phyloP scores from a whole-genome alignment of 768 basidiomycete species.

The Daedaleopsis sinensis region DNA sequence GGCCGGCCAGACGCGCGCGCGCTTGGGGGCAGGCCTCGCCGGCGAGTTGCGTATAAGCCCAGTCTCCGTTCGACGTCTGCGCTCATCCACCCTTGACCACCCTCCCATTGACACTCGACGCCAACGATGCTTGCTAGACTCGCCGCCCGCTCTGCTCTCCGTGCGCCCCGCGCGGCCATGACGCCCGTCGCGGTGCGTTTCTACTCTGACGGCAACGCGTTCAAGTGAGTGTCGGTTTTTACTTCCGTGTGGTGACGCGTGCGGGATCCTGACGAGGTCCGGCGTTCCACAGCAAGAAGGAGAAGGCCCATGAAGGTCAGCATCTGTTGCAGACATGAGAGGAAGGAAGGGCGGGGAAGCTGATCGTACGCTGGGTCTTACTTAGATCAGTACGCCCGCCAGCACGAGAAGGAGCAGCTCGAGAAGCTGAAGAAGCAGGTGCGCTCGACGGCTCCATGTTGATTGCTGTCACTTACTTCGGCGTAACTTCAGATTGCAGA shows the following conservation, averaged over 20 bases:
- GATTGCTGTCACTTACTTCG: not conserved
- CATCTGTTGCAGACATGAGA: conserved; percentile 19
- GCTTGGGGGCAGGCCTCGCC: conserved; percentile 2
- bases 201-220: conserved; percentile 57
- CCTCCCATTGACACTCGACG: conserved; percentile 17
- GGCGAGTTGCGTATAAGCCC: conserved; percentile 5
- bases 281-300: conserved; percentile 57
- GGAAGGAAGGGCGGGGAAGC: not conserved
- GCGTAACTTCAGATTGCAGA: conserved; percentile 27
- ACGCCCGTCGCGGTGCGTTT: conserved; percentile 54
- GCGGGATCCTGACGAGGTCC: conserved; percentile 20
- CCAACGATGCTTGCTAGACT: conserved; percentile 45
- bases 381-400: conserved; percentile 65
- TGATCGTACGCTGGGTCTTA: conserved; percentile 29
- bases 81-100: conserved; percentile 21
- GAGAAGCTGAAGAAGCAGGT: conserved; percentile 63
- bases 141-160: conserved; percentile 38
- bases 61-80: conserved; percentile 15
- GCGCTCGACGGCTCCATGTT: conserved; percentile 19
- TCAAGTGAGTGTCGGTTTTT: conserved; percentile 49
- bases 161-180: conserved; percentile 31
- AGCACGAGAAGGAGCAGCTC: conserved; percentile 59
- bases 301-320: conserved; percentile 69
- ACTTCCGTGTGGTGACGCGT: conserved; percentile 1
- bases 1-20: conserved; percentile 10